Percentiles rank a stretch among this genome's conserved stretches.
phyloP scores from a whole-genome alignment of 1,139 yeast species.

The Geotrichum aggregatum region DNA sequence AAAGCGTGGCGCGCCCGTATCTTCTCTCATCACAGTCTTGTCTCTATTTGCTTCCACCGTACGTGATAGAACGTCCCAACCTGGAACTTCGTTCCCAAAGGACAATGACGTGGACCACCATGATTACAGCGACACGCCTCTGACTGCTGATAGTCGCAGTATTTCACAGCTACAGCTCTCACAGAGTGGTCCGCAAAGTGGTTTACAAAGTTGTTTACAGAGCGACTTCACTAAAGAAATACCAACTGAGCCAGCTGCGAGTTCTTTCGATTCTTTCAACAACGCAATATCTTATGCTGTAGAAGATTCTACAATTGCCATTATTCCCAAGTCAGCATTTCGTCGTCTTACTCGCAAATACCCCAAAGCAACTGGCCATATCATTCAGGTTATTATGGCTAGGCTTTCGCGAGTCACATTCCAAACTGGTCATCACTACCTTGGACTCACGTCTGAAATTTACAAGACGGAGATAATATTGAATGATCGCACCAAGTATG shows the following conservation, averaged over 20 bases:
- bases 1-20: conserved; percentile 75
- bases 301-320: conserved; percentile 76
- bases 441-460: conserved; percentile 80
- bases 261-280: not conserved
- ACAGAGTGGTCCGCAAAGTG: no score
- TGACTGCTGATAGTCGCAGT: conserved; percentile 7
- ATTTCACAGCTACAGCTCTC: not conserved
- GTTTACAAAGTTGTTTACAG: no score
- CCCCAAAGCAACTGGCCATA: conserved; percentile 89
- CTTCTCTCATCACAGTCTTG: conserved; percentile 75
- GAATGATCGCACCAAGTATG: conserved; percentile 44
- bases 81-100: not conserved
- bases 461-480: conserved; percentile 69
- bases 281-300: conserved; percentile 52
- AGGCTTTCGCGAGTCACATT: conserved; percentile 85
- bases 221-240: not conserved
- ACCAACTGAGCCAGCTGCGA: not conserved
- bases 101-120: not conserved
- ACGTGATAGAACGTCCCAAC: not conserved
- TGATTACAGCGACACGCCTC: not conserved
- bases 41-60: conserved; percentile 56
- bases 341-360: conserved; percentile 65
- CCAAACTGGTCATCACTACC: conserved; percentile 80
- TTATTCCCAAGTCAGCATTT: conserved; percentile 83
- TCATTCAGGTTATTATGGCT: conserved; percentile 86